phyloP scores from a whole-genome alignment of 2,329 filamentous ascomycete species.

The Beauveria australis region DNA sequence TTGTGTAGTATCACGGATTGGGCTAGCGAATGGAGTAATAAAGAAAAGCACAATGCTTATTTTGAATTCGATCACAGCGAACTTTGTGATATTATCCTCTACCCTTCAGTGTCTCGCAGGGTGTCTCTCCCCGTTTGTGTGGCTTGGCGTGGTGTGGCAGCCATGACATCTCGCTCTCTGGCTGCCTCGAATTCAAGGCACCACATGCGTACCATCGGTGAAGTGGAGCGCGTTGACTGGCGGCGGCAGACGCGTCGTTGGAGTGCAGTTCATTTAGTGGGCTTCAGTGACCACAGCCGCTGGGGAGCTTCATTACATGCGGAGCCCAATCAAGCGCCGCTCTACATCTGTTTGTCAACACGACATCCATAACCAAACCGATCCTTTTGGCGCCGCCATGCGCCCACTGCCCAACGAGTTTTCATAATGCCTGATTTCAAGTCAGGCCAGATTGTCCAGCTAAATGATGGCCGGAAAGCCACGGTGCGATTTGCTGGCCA shows the following conservation, averaged over 20 bases:
- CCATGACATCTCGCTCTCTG: not conserved
- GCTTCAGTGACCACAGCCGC: not conserved
- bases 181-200: constrained; percentile 5
- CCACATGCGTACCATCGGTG: not conserved
- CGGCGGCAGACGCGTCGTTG: not conserved
- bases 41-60: not conserved
- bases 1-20: not conserved
- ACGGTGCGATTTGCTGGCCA: constrained; percentile 74
- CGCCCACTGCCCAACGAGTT: constrained; percentile 18
- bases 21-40: constrained; percentile 4
- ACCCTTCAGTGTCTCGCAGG: not conserved
- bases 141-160: not conserved
- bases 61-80: not conserved
- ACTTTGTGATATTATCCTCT: not conserved
- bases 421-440: constrained; percentile 48
- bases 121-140: not conserved
- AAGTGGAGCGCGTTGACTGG: constrained; percentile 4
- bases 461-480: constrained; percentile 69
- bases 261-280: not conserved
- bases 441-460: constrained; percentile 67
- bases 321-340: not conserved
- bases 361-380: not conserved
- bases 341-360: constrained; percentile 1
- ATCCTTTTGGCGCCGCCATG: constrained; percentile 23
- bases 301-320: not conserved